Evolutionary conservation across 129 eudicot genomes (phyloP).

Genomic region (Helichrysum umbraculigerum): DNA sequence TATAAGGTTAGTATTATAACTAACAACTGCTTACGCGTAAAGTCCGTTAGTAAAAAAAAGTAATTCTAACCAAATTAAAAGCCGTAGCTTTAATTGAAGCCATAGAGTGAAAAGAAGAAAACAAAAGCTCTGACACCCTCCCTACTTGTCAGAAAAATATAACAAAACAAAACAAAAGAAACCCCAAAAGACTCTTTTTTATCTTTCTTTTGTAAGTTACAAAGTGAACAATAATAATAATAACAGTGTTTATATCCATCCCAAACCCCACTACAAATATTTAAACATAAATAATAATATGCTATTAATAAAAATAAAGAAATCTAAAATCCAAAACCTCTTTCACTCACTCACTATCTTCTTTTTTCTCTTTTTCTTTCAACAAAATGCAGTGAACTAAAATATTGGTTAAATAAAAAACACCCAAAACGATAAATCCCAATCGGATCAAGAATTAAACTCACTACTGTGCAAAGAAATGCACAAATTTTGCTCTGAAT

Average conservation of each 20-base stretch:
- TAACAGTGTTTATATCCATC: no score
- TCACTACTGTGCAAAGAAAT: constrained; percentile 12
- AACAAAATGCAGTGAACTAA: constrained; percentile 15
- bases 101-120: background rate
- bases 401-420: constrained; percentile 16
- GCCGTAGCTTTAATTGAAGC: background rate
- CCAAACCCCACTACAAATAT: no score
- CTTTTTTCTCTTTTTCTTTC: constrained; percentile 9
- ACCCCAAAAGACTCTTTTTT: constrained; percentile 24
- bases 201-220: background rate
- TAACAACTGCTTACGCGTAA: no score
- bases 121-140: constrained; percentile 23
- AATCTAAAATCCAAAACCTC: constrained; percentile 18
- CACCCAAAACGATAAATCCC: constrained; percentile 9
- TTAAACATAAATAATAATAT: background rate
- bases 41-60: no score
- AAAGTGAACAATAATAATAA: no score
- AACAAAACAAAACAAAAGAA: background rate
- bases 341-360: background rate
- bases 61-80: background rate
- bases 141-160: constrained; percentile 15
- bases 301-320: constrained; percentile 32
- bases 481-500: constrained; percentile 27
- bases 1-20: no score
- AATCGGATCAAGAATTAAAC: constrained; percentile 26